Percentiles rank a stretch among this genome's conserved stretches.
Evolutionary conservation across 2,329 filamentous ascomycete species (phyloP).

Genomic region (Pseudocercospora fuligena): DNA sequence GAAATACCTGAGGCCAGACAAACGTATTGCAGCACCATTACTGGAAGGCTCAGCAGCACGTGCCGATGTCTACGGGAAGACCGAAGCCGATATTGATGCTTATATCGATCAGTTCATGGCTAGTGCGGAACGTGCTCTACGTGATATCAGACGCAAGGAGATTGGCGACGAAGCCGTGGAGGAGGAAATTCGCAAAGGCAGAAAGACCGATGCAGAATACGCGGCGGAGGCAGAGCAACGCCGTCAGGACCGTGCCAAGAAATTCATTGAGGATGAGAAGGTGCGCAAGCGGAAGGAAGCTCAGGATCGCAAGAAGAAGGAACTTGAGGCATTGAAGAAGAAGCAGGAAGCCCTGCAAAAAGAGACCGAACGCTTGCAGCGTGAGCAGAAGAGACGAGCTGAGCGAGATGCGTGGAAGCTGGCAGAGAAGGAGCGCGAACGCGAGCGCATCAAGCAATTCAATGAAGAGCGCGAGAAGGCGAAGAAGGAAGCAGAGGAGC

Average conservation of each 20-base stretch:
- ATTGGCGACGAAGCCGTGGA: constrained; percentile 72
- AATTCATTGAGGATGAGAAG: constrained; percentile 64
- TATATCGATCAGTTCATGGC: constrained; percentile 68
- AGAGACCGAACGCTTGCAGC: constrained; percentile 49
- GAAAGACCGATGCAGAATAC: constrained; percentile 76
- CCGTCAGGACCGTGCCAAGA: constrained; percentile 63
- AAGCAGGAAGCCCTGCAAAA: constrained; percentile 51
- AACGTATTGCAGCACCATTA: constrained; percentile 73
- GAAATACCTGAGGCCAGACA: constrained; percentile 72
- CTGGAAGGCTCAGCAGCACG: constrained; percentile 80
- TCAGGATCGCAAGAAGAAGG: constrained; percentile 63
- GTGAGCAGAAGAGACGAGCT: constrained; percentile 54
- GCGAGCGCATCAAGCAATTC: constrained; percentile 57
- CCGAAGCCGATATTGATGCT: constrained; percentile 68
- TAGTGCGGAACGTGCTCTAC: constrained; percentile 71
- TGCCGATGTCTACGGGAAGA: constrained; percentile 74
- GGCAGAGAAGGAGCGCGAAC: constrained; percentile 56
- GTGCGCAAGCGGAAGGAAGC: constrained; percentile 64
- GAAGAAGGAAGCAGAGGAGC: constrained; percentile 54
- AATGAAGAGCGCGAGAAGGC: constrained; percentile 54
- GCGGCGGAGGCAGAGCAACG: constrained; percentile 67
- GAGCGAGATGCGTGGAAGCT: constrained; percentile 54
- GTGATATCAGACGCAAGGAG: constrained; percentile 68
- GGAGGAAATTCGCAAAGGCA: constrained; percentile 67
- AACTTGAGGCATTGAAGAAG: constrained; percentile 55